Evolutionary conservation across 352 stramenopile genomes (phyloP).

Genomic region (Phytophthora quininea): DNA sequence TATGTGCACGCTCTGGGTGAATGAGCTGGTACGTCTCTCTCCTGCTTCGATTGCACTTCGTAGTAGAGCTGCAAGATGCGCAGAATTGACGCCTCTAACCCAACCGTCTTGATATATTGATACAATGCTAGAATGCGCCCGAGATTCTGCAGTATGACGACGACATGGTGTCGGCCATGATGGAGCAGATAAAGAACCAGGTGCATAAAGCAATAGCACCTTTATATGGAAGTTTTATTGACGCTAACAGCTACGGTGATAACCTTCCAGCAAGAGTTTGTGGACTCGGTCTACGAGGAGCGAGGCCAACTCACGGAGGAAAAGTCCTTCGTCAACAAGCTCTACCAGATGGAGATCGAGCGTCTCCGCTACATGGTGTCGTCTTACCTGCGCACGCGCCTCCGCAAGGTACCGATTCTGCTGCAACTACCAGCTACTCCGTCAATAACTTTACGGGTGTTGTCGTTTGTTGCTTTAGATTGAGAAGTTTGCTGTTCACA

Average conservation of each 20-base stretch:
- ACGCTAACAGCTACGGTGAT: neutral
- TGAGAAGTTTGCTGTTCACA: constrained; percentile 72
- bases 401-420: constrained; percentile 58
- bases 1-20: constrained; percentile 79
- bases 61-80: constrained; percentile 3
- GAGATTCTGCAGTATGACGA: constrained; percentile 80
- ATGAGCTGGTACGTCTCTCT: constrained; percentile 66
- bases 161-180: constrained; percentile 82
- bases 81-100: constrained; percentile 14
- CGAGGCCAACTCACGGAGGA: constrained; percentile 69
- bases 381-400: constrained; percentile 79
- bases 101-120: neutral
- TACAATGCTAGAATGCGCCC: constrained; percentile 63
- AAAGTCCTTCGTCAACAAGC: constrained; percentile 81
- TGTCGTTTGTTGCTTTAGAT: constrained; percentile 43
- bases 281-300: constrained; percentile 81
- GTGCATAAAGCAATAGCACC: constrained; percentile 20
- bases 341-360: constrained; percentile 92
- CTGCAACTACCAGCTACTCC: too few species aligned
- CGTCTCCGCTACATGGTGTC: constrained; percentile 84
- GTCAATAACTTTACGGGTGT: too few species aligned
- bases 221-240: neutral
- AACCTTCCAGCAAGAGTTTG: constrained; percentile 76
- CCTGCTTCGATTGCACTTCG: neutral
- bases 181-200: constrained; percentile 86